Base-by-base conservation (phyloP, 2,329 filamentous ascomycete species). In the Apiospora pterosperma region DNA sequence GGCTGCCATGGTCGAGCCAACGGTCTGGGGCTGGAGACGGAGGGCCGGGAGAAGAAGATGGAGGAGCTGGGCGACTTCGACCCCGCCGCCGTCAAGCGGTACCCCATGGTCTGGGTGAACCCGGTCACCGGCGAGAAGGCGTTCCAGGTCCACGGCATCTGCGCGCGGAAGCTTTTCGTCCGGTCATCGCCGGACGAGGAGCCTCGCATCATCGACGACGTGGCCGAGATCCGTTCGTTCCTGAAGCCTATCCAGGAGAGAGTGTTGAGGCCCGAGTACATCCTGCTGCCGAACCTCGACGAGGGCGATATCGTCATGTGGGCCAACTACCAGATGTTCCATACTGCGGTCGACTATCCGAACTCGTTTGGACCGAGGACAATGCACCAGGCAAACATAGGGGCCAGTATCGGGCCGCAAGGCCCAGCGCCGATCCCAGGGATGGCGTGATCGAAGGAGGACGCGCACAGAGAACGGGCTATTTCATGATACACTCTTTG, bases 91-190 rank as follows among this genome's bases (percentile, higher is more conserved):
- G 66, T 80, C 52, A 80, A 81, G 69, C 71, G 70, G 63, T 81
- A 82, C 68, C 80, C 81, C 1, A 79, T 82, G 75, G 80, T 81
- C 1, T 82, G 80, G 80, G 73, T 79, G 11, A 82, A 81, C 63
- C 80, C 81, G 0, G 71, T 74, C 10, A 77, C 78, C 0, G 76
- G 76, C 7, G 77, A 80, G 64, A 78, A 77, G 60, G 78, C 79
- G 6, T 78, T 82, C 68, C 76, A 78, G 70, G 79, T 82, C 31
- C 80, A 82, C 64, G 76, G 76, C 12, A 78, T 80, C 28, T 76
- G 73, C 61, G 78, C 73, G 16, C 73, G 76, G 34, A 76, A 75
- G 39, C 71, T 81, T 11, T 80, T 79, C 64, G 28, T 81, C 12
- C 76, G 78, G 19, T 73, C 73, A 0, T 73, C 71, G 2, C 66